These are phyloP conservation scores for Naganishia sp. DNA, from an alignment of 1,284 basidiomycete genomes.

Conservation along the genomic window DNA sequence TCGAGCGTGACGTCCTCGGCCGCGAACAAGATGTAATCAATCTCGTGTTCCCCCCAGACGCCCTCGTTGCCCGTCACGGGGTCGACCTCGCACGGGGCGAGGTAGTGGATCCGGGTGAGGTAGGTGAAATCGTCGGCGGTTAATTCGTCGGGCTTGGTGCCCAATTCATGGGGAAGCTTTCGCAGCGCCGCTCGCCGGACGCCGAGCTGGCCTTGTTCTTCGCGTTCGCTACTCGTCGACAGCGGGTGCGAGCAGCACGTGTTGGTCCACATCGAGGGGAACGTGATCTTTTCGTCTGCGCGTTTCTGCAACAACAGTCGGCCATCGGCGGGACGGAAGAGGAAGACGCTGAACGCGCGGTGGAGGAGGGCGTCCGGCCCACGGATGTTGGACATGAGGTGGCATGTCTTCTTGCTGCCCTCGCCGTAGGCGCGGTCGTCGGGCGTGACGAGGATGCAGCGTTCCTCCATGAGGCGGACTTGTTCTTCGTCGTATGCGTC, in stretches of 20 bases:
- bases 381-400: slow-evolving; percentile 92
- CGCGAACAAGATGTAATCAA: slow-evolving; percentile 97
- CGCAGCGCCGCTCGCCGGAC: slow-evolving; percentile 86
- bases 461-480: slow-evolving; percentile 89
- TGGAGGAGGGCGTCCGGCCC: slow-evolving; percentile 84
- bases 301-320: slow-evolving; percentile 93
- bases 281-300: slow-evolving; percentile 97
- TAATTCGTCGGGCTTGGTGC: slow-evolving; percentile 76
- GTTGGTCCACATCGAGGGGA: slow-evolving; percentile 99
- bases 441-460: slow-evolving; percentile 92
- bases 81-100: slow-evolving; percentile 70
- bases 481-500: slow-evolving; percentile 55
- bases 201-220: slow-evolving; percentile 73
- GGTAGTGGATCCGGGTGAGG: slow-evolving; percentile 94
- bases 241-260: slow-evolving; percentile 98
- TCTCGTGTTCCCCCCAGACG: slow-evolving; percentile 98
- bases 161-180: slow-evolving; percentile 96
- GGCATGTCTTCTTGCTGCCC: slow-evolving; percentile 92
- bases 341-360: slow-evolving; percentile 95
- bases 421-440: slow-evolving; percentile 86
- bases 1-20: slow-evolving; percentile 83
- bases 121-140: slow-evolving; percentile 89
- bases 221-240: slow-evolving; percentile 72
- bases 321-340: slow-evolving; percentile 92
- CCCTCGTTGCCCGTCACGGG: slow-evolving; percentile 58